Evolutionary conservation across 2,329 filamentous ascomycete genomes (phyloP).

Genomic region (Pseudogymnoascus sp.): DNA sequence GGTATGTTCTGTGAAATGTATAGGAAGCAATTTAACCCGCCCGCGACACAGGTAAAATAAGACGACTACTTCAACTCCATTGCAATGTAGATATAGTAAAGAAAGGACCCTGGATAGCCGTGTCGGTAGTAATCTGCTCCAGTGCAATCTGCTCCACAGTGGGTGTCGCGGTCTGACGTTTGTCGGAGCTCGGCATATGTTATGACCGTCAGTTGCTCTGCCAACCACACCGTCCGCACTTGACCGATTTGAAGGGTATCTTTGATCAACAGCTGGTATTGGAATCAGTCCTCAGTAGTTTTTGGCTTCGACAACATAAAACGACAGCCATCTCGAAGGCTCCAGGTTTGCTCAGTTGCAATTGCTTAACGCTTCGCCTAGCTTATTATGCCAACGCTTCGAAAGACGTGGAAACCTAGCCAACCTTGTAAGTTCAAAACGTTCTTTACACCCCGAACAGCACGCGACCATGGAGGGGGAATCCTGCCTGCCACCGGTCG

Average conservation of each 20-base stretch:
- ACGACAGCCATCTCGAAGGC: constrained; percentile 5
- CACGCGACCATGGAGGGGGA: not conserved
- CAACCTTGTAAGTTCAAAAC: not conserved
- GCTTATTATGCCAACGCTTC: constrained; percentile 6
- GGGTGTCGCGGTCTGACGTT: constrained; percentile 3
- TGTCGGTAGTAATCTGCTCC: not conserved
- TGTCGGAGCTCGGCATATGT: constrained; percentile 8
- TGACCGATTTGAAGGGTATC: constrained; percentile 1
- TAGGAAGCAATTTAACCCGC: not conserved
- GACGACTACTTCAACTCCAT: not conserved
- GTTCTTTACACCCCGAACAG: not conserved
- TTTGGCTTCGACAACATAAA: not conserved
- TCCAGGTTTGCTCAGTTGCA: not conserved
- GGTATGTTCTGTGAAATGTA: not conserved
- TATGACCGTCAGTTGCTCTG: constrained; percentile 9
- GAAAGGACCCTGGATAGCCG: not conserved
- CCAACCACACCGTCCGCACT: not conserved
- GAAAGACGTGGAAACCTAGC: constrained; percentile 3
- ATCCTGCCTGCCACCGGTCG: not conserved
- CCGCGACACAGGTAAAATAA: not conserved
- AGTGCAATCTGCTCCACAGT: not conserved
- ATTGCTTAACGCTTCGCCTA: not conserved
- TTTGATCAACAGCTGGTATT: constrained; percentile 6
- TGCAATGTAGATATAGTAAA: not conserved
- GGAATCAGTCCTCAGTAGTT: constrained; percentile 1